Evolutionary conservation across 352 stramenopile species (phyloP), one percentile per base, ranked within the genome.

Genomic region (Pythium oligandrum): DNA sequence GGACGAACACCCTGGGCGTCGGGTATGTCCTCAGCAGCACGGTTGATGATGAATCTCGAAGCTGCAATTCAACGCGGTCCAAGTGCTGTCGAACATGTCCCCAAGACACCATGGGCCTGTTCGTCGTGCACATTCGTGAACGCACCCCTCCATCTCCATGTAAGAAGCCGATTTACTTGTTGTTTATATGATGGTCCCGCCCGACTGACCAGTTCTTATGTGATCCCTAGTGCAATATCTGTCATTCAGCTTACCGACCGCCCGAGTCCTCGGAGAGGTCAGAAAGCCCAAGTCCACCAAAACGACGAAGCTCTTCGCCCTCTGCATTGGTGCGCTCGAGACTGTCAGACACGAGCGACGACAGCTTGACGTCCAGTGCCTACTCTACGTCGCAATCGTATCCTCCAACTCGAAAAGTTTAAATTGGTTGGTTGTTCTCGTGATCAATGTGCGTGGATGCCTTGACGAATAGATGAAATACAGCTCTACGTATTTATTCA

Each of bases 101-200:
- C 75, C 0, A 76, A 74, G 48, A 52, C 72, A 6, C 53, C 70
- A 9, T 93, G 83, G 83, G 57, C 70, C 0, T 90, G 79, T 54
- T 52, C 64, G 4, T 72, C 66, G 7, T 93, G 83, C 53, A 90
- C 78, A 5, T 90, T 80, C 37, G 57, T 90, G 26, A 93, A 93
- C 39, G 52, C 55, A 5, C 60, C 75, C 7, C 48, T 77, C 31
- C 73, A 64, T 7, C 71, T 82, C 50, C 75, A 89, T 59, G 82
- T 90, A 85, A 51, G 64, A 64, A 3, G 17, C 17, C 17, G 17
- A 26, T 26, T 26, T 26, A 26, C 17, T 26, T 26, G 17, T 26
- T 26, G 17, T 26, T 33, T 3, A 48, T 34, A 40, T 34, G 10
- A 47, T 51, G 3, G 33, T 40, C 17, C 17, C 17, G 17, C 17